phyloP scores from a whole-genome alignment of 225 moss, liverwort and hornwort species.

The Takakia lepidozioides region DNA sequence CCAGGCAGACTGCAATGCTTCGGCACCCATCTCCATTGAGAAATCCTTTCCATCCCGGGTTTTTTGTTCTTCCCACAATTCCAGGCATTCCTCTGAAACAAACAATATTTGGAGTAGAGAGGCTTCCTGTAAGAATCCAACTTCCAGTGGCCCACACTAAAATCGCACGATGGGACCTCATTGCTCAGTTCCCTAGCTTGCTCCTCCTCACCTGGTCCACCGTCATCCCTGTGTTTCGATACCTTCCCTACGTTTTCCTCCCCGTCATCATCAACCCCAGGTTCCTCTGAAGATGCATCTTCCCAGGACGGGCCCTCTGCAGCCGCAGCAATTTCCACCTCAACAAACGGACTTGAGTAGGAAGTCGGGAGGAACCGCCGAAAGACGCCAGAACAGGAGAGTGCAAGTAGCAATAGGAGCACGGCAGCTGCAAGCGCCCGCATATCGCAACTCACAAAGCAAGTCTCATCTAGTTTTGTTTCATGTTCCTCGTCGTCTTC shows the following conservation, averaged over 20 bases:
- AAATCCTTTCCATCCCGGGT: slow-evolving; percentile 18
- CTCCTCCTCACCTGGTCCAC: background rate
- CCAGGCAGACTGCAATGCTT: slow-evolving; percentile 10
- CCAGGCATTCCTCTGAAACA: slow-evolving; percentile 36
- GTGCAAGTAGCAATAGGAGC: background rate
- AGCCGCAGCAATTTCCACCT: background rate
- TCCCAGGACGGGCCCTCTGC: no score
- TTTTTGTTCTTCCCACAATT: slow-evolving; percentile 39
- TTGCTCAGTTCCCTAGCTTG: background rate
- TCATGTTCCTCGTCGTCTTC: no score
- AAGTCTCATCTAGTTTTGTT: no score
- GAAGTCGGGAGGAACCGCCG: background rate
- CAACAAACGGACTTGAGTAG: background rate
- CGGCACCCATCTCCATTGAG: slow-evolving; percentile 38
- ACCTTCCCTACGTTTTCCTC: background rate
- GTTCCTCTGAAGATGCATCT: background rate
- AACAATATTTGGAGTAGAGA: slow-evolving; percentile 26
- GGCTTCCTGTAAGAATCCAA: slow-evolving; percentile 22
- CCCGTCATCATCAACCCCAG: background rate
- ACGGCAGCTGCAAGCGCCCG: no score
- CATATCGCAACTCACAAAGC: no score
- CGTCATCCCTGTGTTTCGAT: background rate
- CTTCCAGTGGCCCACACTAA: slow-evolving; percentile 25
- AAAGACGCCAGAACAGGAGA: background rate
- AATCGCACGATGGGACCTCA: background rate